Percentiles rank a stretch among this genome's conserved stretches.
These are phyloP conservation scores for Apophysomyces sp. DNA, from an alignment of 371 early-diverging fungal species.

Conservation along the genomic window DNA sequence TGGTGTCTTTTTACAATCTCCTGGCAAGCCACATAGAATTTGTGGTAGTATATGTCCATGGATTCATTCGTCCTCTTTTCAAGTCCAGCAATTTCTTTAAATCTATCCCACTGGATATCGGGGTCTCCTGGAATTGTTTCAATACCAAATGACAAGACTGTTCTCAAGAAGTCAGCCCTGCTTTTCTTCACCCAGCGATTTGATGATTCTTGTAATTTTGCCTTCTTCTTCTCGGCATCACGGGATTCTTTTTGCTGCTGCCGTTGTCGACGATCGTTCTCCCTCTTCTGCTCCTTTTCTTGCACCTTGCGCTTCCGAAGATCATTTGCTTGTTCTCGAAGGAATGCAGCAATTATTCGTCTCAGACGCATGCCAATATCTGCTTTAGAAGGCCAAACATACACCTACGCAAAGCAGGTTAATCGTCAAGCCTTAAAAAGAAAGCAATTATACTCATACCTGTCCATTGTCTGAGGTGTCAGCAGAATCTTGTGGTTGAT, in stretches of 20 bases:
- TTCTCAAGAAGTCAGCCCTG: conserved; percentile 68
- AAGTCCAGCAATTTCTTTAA: conserved; percentile 70
- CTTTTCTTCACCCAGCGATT: conserved; percentile 72
- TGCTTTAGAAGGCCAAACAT: conserved; percentile 67
- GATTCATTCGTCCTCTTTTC: conserved; percentile 72
- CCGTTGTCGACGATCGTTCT: conserved; percentile 37
- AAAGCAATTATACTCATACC: neutral
- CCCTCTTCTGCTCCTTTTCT: conserved; percentile 49
- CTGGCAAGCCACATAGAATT: conserved; percentile 57
- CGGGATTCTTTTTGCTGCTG: conserved; percentile 50
- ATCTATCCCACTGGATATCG: conserved; percentile 62
- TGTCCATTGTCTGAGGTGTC: conserved; percentile 10
- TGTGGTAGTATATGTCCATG: conserved; percentile 60
- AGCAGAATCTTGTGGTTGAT: conserved; percentile 16
- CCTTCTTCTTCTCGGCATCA: conserved; percentile 39
- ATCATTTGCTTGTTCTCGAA: conserved; percentile 60
- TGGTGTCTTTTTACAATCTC: conserved; percentile 55
- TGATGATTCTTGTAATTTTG: conserved; percentile 44
- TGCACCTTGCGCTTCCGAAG: conserved; percentile 34
- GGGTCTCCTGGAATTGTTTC: conserved; percentile 38
- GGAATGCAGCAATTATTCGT: conserved; percentile 69
- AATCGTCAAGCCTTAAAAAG: neutral
- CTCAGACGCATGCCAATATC: conserved; percentile 77
- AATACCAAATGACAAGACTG: conserved; percentile 72
- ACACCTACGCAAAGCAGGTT: conserved; percentile 18